Conservation (phyloP, 2,329 filamentous ascomycete species). For the Talaromyces sp. region DNA sequence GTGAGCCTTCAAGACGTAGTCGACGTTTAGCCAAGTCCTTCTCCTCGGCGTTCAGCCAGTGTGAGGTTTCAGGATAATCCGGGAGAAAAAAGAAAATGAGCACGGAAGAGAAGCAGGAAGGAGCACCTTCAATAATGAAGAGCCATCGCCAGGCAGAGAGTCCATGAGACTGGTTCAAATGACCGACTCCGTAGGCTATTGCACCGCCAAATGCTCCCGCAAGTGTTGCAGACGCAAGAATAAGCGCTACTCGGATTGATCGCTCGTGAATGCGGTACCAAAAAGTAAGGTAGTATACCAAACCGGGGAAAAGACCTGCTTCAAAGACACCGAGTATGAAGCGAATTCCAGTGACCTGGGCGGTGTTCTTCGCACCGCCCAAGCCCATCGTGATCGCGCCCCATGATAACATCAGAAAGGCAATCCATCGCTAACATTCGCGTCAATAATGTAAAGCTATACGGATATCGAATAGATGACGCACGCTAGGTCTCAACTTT, state of each 20-base stretch:
- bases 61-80: conserved; percentile 33
- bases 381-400: conserved; percentile 49
- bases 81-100: conserved; percentile 32
- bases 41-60: conserved; percentile 29
- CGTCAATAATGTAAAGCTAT: not conserved
- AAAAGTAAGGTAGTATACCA: conserved; percentile 51
- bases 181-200: conserved; percentile 52
- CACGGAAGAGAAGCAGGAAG: conserved; percentile 22
- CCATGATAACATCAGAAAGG: conserved; percentile 51
- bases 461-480: not conserved
- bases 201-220: conserved; percentile 54
- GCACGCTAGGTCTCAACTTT: conserved; percentile 44
- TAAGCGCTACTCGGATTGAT: conserved; percentile 56
- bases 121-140: conserved; percentile 22
- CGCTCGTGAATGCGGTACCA: conserved; percentile 57
- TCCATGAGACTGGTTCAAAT: conserved; percentile 33
- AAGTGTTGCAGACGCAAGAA: conserved; percentile 54
- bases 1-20: conserved; percentile 19
- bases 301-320: conserved; percentile 50
- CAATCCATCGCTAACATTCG: conserved; percentile 43
- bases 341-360: conserved; percentile 44
- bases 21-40: conserved; percentile 18
- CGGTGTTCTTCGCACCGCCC: conserved; percentile 44
- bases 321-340: conserved; percentile 52
- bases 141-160: conserved; percentile 26